phyloP scores from a whole-genome alignment of 495 filamentous ascomycete species.

The Xeromyces bisporus region DNA sequence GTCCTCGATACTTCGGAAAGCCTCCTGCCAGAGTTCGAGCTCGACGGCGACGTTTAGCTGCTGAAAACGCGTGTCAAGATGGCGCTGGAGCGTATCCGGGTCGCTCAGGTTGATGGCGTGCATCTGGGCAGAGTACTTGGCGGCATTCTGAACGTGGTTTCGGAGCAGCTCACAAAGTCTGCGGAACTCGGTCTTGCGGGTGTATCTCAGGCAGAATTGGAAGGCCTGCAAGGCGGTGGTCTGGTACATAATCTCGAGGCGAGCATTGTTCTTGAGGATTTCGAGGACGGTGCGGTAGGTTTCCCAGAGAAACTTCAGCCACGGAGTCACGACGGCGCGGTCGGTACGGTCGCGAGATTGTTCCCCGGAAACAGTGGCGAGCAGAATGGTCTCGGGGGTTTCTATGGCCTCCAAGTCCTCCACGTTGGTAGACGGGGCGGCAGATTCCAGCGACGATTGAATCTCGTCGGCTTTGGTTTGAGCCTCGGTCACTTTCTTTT shows the following conservation, averaged over 20 bases:
- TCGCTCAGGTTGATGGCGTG: conserved; percentile 98
- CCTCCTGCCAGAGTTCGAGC: conserved; percentile 96
- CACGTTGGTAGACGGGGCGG: conserved; percentile 52
- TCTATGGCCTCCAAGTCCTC: conserved; percentile 95
- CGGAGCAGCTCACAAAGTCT: conserved; percentile 92
- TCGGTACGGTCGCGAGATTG: conserved; percentile 94
- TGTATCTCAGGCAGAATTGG: conserved; percentile 95
- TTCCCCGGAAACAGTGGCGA: conserved; percentile 94
- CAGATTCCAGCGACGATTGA: conserved; percentile 67
- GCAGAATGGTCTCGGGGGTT: conserved; percentile 92
- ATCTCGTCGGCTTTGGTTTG: conserved; percentile 92
- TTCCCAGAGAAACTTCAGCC: conserved; percentile 99
- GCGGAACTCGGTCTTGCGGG: conserved; percentile 97
- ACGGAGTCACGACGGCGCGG: conserved; percentile 92
- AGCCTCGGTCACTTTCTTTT: conserved; percentile 88
- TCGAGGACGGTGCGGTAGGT: conserved; percentile 98
- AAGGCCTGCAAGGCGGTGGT: conserved; percentile 94
- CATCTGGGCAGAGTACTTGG: conserved; percentile 98
- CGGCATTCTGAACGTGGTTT: conserved; percentile 97
- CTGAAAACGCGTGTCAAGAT: conserved; percentile 94
- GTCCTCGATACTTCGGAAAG: conserved; percentile 96
- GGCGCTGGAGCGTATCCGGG: conserved; percentile 88
- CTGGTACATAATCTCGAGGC: conserved; percentile 95
- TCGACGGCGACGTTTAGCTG: conserved; percentile 97
- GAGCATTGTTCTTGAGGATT: conserved; percentile 96